Percentiles rank a stretch among this genome's conserved stretches.
phyloP scores from a whole-genome alignment of 2,329 filamentous ascomycete species.

The Colletotrichum costaricense region DNA sequence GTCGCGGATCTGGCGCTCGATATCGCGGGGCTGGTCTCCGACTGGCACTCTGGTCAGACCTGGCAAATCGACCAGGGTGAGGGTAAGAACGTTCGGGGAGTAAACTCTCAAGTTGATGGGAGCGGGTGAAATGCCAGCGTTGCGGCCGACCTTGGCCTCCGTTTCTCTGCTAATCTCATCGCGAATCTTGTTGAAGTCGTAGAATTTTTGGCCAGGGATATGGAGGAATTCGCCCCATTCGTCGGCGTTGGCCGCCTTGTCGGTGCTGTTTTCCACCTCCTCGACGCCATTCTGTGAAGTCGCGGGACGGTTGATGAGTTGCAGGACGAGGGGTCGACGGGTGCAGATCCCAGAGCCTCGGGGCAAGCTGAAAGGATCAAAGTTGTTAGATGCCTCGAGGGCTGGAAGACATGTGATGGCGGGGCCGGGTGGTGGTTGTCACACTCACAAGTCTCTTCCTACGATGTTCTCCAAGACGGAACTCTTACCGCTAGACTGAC shows the following conservation, averaged over 20 bases:
- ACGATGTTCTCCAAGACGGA: constrained; percentile 99
- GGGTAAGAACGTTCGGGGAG: constrained; percentile 96
- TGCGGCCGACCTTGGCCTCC: constrained; percentile 94
- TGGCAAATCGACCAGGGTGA: constrained; percentile 96
- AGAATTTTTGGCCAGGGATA: constrained; percentile 96
- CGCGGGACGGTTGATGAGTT: constrained; percentile 92
- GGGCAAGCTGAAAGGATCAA: constrained; percentile 75
- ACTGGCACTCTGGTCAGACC: constrained; percentile 97
- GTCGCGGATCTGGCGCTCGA: constrained; percentile 94
- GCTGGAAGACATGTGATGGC: constrained; percentile 31
- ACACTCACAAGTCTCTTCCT: constrained; percentile 93
- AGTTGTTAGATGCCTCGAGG: constrained; percentile 36
- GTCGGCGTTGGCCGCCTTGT: constrained; percentile 90
- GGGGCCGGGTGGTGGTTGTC: constrained; percentile 27
- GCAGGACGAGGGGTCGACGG: constrained; percentile 92
- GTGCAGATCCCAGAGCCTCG: constrained; percentile 98
- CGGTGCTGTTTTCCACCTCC: constrained; percentile 74
- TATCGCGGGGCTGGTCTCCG: constrained; percentile 95
- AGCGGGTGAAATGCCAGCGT: constrained; percentile 94
- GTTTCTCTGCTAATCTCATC: constrained; percentile 98
- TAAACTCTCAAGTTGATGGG: constrained; percentile 99
- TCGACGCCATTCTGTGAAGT: constrained; percentile 78
- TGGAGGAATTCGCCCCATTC: constrained; percentile 99
- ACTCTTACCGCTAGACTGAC: constrained; percentile 99
- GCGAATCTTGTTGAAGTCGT: constrained; percentile 97